These are phyloP conservation scores for Gossypium australe DNA, from an alignment of 345 rosid genomes.

Conservation along the genomic window DNA sequence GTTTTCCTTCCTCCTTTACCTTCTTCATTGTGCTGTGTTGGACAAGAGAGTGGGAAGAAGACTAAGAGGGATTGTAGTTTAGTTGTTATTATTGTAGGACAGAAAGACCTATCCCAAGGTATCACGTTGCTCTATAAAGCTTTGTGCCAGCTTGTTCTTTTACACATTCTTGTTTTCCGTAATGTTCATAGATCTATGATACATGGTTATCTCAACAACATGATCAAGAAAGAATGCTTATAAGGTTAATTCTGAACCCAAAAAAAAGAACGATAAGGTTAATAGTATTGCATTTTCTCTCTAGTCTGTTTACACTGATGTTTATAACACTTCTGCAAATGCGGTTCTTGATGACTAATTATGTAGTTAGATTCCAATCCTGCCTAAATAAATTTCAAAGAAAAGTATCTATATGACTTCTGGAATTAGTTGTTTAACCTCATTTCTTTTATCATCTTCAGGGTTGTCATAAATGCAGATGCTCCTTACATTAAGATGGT, in stretches of 20 bases:
- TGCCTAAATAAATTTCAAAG: neutral
- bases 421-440: neutral
- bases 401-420: neutral
- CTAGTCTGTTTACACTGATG: neutral
- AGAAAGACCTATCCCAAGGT: neutral
- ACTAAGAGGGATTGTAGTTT: neutral
- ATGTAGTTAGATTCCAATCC: neutral
- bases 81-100: neutral
- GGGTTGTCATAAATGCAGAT: slow-evolving; percentile 86
- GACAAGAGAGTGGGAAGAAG: neutral
- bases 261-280: neutral
- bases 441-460: slow-evolving; percentile 33
- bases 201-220: neutral
- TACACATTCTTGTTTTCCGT: neutral
- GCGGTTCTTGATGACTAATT: neutral
- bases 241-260: too few species aligned
- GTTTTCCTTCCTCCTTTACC: neutral
- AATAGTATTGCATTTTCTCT: neutral
- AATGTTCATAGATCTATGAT: neutral
- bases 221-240: neutral
- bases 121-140: neutral
- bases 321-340: neutral
- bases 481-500: slow-evolving; percentile 99
- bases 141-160: neutral
- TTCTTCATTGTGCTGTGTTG: neutral